These are phyloP conservation scores for Fusarium multiceps DNA, from an alignment of 2,329 filamentous ascomycete genomes.

Conservation along the genomic window DNA sequence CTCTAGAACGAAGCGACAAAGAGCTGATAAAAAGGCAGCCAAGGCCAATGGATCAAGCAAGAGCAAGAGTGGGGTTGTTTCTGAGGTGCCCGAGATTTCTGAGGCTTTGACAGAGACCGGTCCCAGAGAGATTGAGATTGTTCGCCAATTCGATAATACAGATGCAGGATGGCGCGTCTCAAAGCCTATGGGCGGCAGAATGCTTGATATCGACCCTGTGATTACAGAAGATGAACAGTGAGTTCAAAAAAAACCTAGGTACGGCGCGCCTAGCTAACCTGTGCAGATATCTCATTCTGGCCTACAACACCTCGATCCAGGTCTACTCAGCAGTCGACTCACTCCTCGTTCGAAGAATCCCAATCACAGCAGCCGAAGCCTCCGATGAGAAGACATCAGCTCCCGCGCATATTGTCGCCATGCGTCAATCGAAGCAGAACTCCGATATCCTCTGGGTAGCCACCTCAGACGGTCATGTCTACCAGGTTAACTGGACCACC, in stretches of 20 bases:
- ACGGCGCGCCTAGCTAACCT: slow-evolving; percentile 25
- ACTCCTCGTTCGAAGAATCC: slow-evolving; percentile 78
- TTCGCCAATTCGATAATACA: slow-evolving; percentile 46
- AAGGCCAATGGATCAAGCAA: slow-evolving; percentile 43
- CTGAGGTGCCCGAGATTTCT: slow-evolving; percentile 34
- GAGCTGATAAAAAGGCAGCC: slow-evolving; percentile 48
- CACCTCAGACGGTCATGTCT: slow-evolving; percentile 67
- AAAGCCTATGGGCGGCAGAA: slow-evolving; percentile 72
- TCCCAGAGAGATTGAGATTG: slow-evolving; percentile 42
- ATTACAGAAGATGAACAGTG: slow-evolving; percentile 71
- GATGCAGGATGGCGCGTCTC: slow-evolving; percentile 68
- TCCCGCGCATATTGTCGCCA: slow-evolving; percentile 55
- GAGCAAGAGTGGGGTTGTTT: slow-evolving; percentile 17
- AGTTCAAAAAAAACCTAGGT: slow-evolving; percentile 40
- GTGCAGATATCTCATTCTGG: slow-evolving; percentile 76
- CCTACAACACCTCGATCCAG: slow-evolving; percentile 79
- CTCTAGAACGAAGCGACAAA: slow-evolving; percentile 56
- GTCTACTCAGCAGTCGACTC: slow-evolving; percentile 86
- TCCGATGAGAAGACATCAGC: slow-evolving; percentile 40
- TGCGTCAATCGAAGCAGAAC: slow-evolving; percentile 53
- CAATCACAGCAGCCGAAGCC: slow-evolving; percentile 54
- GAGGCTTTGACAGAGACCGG: slow-evolving; percentile 27
- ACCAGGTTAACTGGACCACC: slow-evolving; percentile 68
- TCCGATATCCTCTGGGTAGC: slow-evolving; percentile 69
- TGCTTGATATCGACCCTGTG: slow-evolving; percentile 73